These are phyloP conservation scores for Scheffersomyces quercinus DNA, from an alignment of 1,139 yeast genomes.

Conservation along the genomic window DNA sequence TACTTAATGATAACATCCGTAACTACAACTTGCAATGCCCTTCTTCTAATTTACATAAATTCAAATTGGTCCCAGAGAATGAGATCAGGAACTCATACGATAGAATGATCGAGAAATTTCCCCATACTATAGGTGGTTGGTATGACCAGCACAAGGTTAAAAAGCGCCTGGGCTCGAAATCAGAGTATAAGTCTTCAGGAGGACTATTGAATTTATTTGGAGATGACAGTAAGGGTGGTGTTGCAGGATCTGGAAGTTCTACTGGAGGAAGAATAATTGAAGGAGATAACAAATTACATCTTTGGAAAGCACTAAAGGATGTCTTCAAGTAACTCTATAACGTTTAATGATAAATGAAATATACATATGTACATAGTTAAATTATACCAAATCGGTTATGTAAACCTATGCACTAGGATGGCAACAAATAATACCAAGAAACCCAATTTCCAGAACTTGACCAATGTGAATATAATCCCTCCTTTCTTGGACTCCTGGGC, in stretches of 20 bases:
- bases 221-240: constrained; percentile 9
- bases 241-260: constrained; percentile 1
- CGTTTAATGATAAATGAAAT: constrained; percentile 1
- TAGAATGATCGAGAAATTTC: constrained; percentile 9
- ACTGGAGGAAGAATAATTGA: constrained; percentile 13
- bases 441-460: constrained; percentile 18
- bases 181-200: constrained; percentile 2
- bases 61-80: constrained; percentile 53
- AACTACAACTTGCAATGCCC: constrained; percentile 85
- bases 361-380: constrained; percentile 4
- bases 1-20: constrained; percentile 61
- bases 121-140: constrained; percentile 16
- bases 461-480: constrained; percentile 6
- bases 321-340: constrained; percentile 21
- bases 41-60: constrained; percentile 60
- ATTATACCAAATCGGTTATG: constrained; percentile 5
- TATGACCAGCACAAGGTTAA: constrained; percentile 18
- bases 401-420: constrained; percentile 1
- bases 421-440: constrained; percentile 9
- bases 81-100: constrained; percentile 43
- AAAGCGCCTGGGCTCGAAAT: neutral
- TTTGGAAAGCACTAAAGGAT: constrained; percentile 39
- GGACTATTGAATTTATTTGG: constrained; percentile 12
- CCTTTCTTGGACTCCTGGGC: constrained; percentile 3
- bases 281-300: constrained; percentile 20